These are phyloP conservation scores for Cryptococcus jaspeensis DNA, from an alignment of 1,284 basidiomycete species.

Conservation along the genomic window DNA sequence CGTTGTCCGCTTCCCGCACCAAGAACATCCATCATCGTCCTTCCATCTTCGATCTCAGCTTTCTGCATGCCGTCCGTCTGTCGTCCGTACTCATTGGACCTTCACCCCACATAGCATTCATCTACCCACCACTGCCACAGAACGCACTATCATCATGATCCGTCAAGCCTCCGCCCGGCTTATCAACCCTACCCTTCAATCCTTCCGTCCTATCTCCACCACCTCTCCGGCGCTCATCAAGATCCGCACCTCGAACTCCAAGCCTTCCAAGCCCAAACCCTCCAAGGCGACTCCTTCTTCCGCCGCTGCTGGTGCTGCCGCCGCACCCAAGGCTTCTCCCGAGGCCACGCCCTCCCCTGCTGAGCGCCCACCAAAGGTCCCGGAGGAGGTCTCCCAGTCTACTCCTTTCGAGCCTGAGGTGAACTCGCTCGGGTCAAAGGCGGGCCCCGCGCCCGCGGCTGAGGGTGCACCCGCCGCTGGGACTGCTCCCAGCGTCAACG, in stretches of 20 bases:
- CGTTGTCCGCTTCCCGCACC: no score
- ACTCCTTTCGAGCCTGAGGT: slow-evolving; percentile 30
- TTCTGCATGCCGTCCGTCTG: no score
- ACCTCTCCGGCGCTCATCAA: slow-evolving; percentile 17
- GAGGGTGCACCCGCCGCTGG: background rate
- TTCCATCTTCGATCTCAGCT: no score
- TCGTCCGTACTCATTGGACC: no score
- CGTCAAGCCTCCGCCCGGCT: slow-evolving; percentile 17
- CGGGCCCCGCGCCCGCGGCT: background rate
- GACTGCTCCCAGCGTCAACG: background rate
- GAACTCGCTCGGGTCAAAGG: background rate
- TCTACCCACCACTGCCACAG: no score
- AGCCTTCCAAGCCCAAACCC: slow-evolving; percentile 4
- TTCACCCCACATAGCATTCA: no score
- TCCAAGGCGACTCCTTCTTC: background rate
- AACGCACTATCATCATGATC: slow-evolving; percentile 7
- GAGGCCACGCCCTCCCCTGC: slow-evolving; percentile 27
- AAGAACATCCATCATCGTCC: no score
- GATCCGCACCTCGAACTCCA: slow-evolving; percentile 20
- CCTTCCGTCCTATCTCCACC: slow-evolving; percentile 16
- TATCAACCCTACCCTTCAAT: slow-evolving; percentile 3
- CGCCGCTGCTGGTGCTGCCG: background rate
- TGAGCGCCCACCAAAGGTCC: slow-evolving; percentile 29
- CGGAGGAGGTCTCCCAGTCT: slow-evolving; percentile 22
- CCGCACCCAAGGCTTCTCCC: background rate